Percentiles rank a stretch among this genome's conserved stretches.
Conservation (phyloP, 495 filamentous ascomycete genomes). For the Penicillium egyptiacum region DNA sequence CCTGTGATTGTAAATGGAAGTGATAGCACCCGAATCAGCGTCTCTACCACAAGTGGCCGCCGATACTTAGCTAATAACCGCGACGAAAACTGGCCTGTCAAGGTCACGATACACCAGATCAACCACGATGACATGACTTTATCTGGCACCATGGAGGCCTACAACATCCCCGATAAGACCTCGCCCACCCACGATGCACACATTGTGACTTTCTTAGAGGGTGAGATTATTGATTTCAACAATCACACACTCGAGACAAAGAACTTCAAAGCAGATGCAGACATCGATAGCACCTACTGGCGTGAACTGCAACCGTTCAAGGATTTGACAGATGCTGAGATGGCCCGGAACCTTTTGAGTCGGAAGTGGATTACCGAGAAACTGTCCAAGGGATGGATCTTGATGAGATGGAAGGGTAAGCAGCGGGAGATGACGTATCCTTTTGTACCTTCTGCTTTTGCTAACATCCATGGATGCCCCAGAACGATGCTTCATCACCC, state of each 20-base stretch:
- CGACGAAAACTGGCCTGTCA: slow-evolving; percentile 70
- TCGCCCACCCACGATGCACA: slow-evolving; percentile 56
- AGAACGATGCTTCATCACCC: slow-evolving; percentile 73
- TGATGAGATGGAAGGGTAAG: slow-evolving; percentile 79
- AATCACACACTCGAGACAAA: slow-evolving; percentile 67
- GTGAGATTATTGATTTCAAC: slow-evolving; percentile 75
- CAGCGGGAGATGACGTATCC: slow-evolving; percentile 2
- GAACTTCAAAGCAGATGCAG: slow-evolving; percentile 59
- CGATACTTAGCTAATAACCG: slow-evolving; percentile 42
- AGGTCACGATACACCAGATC: slow-evolving; percentile 68
- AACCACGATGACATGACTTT: slow-evolving; percentile 63
- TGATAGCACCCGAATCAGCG: slow-evolving; percentile 35
- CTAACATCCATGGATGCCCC: slow-evolving; percentile 17
- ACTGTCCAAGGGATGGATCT: slow-evolving; percentile 60
- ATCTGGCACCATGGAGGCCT: slow-evolving; percentile 78
- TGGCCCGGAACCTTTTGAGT: slow-evolving; percentile 59
- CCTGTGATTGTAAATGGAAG: slow-evolving; percentile 45
- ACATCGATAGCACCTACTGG: slow-evolving; percentile 70
- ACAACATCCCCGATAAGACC: slow-evolving; percentile 64
- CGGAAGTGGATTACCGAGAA: slow-evolving; percentile 54
- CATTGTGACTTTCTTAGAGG: slow-evolving; percentile 73
- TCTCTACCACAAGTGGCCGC: slow-evolving; percentile 35
- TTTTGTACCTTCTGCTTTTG: neutral
- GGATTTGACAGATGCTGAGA: slow-evolving; percentile 55
- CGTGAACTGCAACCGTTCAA: slow-evolving; percentile 67